Percentiles rank a stretch among this genome's conserved stretches.
These are phyloP conservation scores for Epichloe elymi DNA, from an alignment of 2,329 filamentous ascomycete species.

Conservation along the genomic window DNA sequence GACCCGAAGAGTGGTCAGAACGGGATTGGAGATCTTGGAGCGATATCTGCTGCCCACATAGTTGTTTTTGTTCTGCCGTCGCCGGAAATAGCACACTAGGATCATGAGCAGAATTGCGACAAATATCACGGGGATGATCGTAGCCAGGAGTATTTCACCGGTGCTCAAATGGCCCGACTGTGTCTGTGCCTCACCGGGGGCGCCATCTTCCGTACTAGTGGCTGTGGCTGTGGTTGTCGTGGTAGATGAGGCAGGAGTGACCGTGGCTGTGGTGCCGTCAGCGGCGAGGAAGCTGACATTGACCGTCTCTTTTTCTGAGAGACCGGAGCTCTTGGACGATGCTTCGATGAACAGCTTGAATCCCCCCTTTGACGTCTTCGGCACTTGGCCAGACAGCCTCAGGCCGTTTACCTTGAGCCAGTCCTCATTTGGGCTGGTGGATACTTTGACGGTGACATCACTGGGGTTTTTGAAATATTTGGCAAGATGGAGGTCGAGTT, in stretches of 20 bases:
- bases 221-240: conserved; percentile 12
- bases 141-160: conserved; percentile 27
- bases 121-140: conserved; percentile 29
- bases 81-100: conserved; percentile 21
- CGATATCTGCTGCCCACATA: conserved; percentile 18
- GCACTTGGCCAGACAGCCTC: conserved; percentile 28
- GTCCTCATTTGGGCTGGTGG: conserved; percentile 20
- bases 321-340: conserved; percentile 18
- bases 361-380: conserved; percentile 20
- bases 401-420: conserved; percentile 31
- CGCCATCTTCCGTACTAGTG: conserved; percentile 11
- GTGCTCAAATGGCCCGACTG: conserved; percentile 15
- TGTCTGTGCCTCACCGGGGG: conserved; percentile 6
- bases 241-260: conserved; percentile 11
- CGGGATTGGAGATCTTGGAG: conserved; percentile 20
- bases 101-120: conserved; percentile 20
- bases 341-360: conserved; percentile 20
- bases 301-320: conserved; percentile 25
- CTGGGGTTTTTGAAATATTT: conserved; percentile 27
- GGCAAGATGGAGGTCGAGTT: conserved; percentile 29
- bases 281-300: conserved; percentile 20
- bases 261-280: conserved; percentile 13
- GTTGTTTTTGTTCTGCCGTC: conserved; percentile 15
- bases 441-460: conserved; percentile 24
- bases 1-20: conserved; percentile 15